A percentile compares a stretch with the other conserved stretches of the same genome.
Conservation (phyloP, 2,329 filamentous ascomycete species). For the Beauveria brongniartii region DNA sequence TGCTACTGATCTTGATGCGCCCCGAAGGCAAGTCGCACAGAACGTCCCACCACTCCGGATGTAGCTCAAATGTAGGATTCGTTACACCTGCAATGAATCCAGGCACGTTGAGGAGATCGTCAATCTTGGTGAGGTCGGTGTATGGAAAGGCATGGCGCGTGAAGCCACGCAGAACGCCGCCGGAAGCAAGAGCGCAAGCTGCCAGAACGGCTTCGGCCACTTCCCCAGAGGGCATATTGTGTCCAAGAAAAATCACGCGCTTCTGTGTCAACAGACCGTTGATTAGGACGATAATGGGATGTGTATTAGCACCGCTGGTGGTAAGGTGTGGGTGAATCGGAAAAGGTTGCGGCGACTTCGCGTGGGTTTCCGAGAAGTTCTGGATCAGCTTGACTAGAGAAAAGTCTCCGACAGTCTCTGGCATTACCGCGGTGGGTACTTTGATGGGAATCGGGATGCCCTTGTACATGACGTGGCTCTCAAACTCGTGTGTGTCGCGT, state of each 20-base stretch:
- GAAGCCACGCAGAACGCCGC: slow-evolving; percentile 86
- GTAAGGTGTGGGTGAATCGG: slow-evolving; percentile 84
- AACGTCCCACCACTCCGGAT: slow-evolving; percentile 97
- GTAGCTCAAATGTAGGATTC: slow-evolving; percentile 90
- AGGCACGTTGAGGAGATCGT: slow-evolving; percentile 89
- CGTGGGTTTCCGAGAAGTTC: slow-evolving; percentile 77
- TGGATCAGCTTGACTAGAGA: slow-evolving; percentile 96
- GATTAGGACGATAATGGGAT: slow-evolving; percentile 88
- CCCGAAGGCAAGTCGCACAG: slow-evolving; percentile 89
- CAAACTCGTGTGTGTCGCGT: slow-evolving; percentile 94
- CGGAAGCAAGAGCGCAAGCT: slow-evolving; percentile 89
- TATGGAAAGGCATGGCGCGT: slow-evolving; percentile 96
- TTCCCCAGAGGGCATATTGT: slow-evolving; percentile 90
- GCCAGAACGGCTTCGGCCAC: slow-evolving; percentile 96
- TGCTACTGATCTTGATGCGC: slow-evolving; percentile 86
- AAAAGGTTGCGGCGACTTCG: slow-evolving; percentile 78
- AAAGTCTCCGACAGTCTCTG: slow-evolving; percentile 95
- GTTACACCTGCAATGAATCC: slow-evolving; percentile 98
- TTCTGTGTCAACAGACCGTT: slow-evolving; percentile 96
- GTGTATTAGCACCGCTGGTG: slow-evolving; percentile 79
- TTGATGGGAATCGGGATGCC: slow-evolving; percentile 96
- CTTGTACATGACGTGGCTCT: slow-evolving; percentile 92
- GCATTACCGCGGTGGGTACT: slow-evolving; percentile 84
- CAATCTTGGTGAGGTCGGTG: slow-evolving; percentile 94
- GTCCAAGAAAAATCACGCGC: slow-evolving; percentile 87